Base-by-base conservation (phyloP, 108 stramenopile genomes). In the Conticribra guillardii region DNA sequence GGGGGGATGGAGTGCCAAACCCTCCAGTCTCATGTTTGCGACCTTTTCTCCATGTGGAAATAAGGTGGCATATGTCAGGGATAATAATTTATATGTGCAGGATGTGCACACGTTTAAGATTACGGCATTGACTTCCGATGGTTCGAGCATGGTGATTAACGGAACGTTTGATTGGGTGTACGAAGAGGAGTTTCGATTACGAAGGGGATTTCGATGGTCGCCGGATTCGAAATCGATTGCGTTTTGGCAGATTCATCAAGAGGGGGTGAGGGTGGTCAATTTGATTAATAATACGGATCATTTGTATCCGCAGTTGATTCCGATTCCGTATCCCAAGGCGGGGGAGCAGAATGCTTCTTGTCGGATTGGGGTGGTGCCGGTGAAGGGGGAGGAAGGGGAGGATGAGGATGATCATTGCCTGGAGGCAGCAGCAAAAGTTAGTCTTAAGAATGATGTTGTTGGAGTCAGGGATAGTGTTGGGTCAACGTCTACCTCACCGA, bases 91-190 rank as follows among this genome's bases (percentile, higher is more conserved):
- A 1, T 69, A 76, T 23, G 75, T 69, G 0, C 75, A 76, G 66
- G 75, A 76, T 63, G 67, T 76, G 31, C 75, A 76, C 51, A 76
- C 75, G 14, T 76, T 76, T 46, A 54, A 69, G 54, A 76, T 69
- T 22, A 69, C 67, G 0, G 33, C 75, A 4, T 30, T 76, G 47
- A 76, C 75, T 5, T 50, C 54, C 23, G 67, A 76, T 44, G 75
- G 75, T 31, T 69, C 67, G 4, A 31, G 27, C 15, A 68, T 60
- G 0, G 57, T 64, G 15, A 76, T 76, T 41, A 76, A 76, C 50
- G 75, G 75, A 0, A 76, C 75, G 22, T 76, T 76, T 63, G 75
- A 76, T 41, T 76, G 75, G 75, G 75, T 76, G 0, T 76, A 76
- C 28, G 75, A 76, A 26, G 75, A 76, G 48, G 75, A 76, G 19